These are phyloP conservation scores for Croton setiger DNA, from an alignment of 441 rosid species.

Conservation along the genomic window DNA sequence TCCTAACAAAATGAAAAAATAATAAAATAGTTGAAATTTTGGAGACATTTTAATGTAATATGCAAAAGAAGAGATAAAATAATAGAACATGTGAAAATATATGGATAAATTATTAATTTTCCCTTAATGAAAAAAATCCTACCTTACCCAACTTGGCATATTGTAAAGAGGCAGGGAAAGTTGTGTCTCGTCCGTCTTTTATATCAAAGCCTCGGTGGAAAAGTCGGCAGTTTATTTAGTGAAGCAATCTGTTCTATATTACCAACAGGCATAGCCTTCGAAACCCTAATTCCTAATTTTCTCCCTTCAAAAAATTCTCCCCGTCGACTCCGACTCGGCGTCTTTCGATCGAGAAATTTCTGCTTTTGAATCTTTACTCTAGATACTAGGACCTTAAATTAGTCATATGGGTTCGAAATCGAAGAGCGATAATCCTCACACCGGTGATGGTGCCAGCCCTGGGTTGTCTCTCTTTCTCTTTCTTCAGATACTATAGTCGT, in stretches of 20 bases:
- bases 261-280: neutral
- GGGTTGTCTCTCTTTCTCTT: slow-evolving; percentile 47
- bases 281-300: slow-evolving; percentile 13
- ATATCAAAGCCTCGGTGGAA: neutral
- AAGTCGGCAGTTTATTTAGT: neutral
- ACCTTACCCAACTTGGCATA: neutral
- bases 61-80: too few species aligned
- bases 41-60: too few species aligned
- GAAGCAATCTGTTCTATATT: neutral
- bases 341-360: neutral
- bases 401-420: slow-evolving; percentile 61
- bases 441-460: slow-evolving; percentile 88
- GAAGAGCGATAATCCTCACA: slow-evolving; percentile 39
- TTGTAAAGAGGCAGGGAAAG: too few species aligned
- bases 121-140: too few species aligned
- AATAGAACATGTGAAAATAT: too few species aligned
- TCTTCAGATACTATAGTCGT: neutral
- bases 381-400: neutral
- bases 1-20: too few species aligned
- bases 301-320: neutral
- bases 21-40: too few species aligned
- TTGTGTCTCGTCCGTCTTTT: neutral
- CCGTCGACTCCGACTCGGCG: neutral
- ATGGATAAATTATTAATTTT: too few species aligned
- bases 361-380: neutral